Evolutionary conservation across 2,329 filamentous ascomycete species (phyloP), one percentile per base, ranked within the genome.

Genomic region (Aspergillus chevalieri): DNA sequence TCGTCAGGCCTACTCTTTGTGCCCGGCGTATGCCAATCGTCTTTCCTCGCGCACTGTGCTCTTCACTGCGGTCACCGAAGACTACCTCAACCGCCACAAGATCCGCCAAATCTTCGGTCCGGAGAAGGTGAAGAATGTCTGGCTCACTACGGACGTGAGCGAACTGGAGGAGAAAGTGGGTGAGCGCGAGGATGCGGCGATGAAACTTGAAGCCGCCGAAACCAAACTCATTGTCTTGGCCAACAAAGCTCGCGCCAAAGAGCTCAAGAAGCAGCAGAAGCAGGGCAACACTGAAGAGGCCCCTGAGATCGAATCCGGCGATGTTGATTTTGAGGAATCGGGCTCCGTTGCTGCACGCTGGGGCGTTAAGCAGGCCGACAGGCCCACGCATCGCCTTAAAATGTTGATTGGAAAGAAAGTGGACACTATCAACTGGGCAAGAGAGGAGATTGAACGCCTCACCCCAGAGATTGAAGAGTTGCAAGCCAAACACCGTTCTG

Each of bases 351-450:
- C 88, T 10, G 82, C 84, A 12, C 85, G 84, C 56, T 95, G 87
- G 84, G 26, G 26, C 10, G 74, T 95, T 36, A 78, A 83, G 14
- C 73, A 76, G 8, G 85, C 88, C 68, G 79, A 89, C 59, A 81
- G 90, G 41, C 90, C 90, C 1, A 84, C 85, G 1, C 90, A 95
- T 65, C 82, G 82, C 30, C 73, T 85, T 48, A 87, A 86, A 65
- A 76, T 79, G 5, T 68, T 93, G 19, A 80, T 91, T 57, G 87
- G 90, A 57, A 85, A 89, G 65, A 93, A 95, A 68, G 91, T 96
- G 14, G 93, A 98, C 71, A 93, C 90, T 0, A 96, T 98, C 67
- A 83, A 92, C 54, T 96, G 87, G 86, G 87, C 84, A 55, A 86
- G 93, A 46, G 75, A 78, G 1, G 86, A 94, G 67, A 81, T 96